Conservation (phyloP, 106 monocot species). For the Dactylorhiza incarnata region DNA sequence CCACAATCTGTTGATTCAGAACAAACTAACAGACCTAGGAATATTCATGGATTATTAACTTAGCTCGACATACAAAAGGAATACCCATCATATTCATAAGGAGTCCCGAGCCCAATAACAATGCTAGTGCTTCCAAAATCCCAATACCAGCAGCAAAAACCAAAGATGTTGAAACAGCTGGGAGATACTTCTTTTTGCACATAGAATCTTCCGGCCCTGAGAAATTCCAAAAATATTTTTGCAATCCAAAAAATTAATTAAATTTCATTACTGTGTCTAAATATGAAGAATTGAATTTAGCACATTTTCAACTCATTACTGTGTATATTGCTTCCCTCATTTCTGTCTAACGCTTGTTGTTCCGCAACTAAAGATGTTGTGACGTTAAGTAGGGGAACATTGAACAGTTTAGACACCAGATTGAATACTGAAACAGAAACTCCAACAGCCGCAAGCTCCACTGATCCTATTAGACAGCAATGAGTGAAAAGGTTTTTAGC, state of each 20-base stretch:
- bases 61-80: slow-evolving; percentile 54
- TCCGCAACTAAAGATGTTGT: slow-evolving; percentile 99
- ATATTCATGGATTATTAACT: slow-evolving; percentile 6
- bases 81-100: slow-evolving; percentile 83
- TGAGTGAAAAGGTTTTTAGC: neutral
- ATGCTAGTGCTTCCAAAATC: slow-evolving; percentile 48
- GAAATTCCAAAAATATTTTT: neutral
- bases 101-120: slow-evolving; percentile 51
- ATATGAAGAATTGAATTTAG: neutral
- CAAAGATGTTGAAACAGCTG: slow-evolving; percentile 85
- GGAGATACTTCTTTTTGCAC: slow-evolving; percentile 48
- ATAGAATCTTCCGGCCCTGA: slow-evolving; percentile 3
- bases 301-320: slow-evolving; percentile 2
- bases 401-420: slow-evolving; percentile 86
- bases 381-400: slow-evolving; percentile 83
- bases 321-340: slow-evolving; percentile 2
- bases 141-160: slow-evolving; percentile 79
- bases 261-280: neutral
- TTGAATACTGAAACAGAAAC: slow-evolving; percentile 90
- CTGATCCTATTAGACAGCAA: slow-evolving; percentile 44
- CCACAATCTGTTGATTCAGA: neutral
- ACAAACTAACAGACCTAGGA: neutral
- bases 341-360: slow-evolving; percentile 47
- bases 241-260: neutral
- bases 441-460: slow-evolving; percentile 82